Evolutionary conservation across 1,284 basidiomycete genomes (phyloP).

Genomic region (Jaminaea rosea): DNA sequence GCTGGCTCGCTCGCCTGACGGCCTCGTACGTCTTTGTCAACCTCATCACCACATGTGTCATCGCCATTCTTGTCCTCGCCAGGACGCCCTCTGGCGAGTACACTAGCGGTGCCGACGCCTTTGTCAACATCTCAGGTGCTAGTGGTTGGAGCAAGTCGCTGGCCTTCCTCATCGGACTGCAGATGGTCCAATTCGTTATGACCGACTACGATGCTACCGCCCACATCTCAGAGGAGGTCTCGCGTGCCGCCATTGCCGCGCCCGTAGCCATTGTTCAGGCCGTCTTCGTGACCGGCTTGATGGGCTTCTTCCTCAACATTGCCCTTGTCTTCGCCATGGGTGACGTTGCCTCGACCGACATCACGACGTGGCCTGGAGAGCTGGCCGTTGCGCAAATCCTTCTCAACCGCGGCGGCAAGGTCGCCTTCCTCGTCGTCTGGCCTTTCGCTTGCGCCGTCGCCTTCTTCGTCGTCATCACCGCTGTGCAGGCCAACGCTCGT

Average conservation of each 20-base stretch:
- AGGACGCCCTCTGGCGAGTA: conserved; percentile 63
- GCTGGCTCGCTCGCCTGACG: conserved; percentile 67
- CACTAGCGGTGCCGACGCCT: conserved; percentile 65
- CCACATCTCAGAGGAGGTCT: conserved; percentile 87
- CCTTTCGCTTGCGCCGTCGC: conserved; percentile 44
- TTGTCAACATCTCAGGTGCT: conserved; percentile 61
- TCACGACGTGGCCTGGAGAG: conserved; percentile 34
- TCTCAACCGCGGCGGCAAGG: conserved; percentile 30
- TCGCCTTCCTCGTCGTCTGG: conserved; percentile 61
- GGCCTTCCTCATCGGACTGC: conserved; percentile 74
- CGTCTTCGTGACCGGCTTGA: conserved; percentile 51
- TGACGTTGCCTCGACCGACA: conserved; percentile 24
- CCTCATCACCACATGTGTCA: conserved; percentile 55
- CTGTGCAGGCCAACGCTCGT: conserved; percentile 75
- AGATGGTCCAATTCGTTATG: conserved; percentile 67
- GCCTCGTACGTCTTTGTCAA: conserved; percentile 78
- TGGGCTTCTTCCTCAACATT: conserved; percentile 47
- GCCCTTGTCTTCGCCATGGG: conserved; percentile 68
- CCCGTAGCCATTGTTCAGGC: conserved; percentile 73
- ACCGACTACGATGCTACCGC: conserved; percentile 55
- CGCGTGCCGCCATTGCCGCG: conserved; percentile 72
- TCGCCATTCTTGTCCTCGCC: conserved; percentile 74
- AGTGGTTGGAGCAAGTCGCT: conserved; percentile 60
- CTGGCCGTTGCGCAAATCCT: conserved; percentile 44
- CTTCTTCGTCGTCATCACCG: conserved; percentile 50